Conservation (phyloP, 192 early-diverging fungal species). For the Backusella morwellensis region DNA sequence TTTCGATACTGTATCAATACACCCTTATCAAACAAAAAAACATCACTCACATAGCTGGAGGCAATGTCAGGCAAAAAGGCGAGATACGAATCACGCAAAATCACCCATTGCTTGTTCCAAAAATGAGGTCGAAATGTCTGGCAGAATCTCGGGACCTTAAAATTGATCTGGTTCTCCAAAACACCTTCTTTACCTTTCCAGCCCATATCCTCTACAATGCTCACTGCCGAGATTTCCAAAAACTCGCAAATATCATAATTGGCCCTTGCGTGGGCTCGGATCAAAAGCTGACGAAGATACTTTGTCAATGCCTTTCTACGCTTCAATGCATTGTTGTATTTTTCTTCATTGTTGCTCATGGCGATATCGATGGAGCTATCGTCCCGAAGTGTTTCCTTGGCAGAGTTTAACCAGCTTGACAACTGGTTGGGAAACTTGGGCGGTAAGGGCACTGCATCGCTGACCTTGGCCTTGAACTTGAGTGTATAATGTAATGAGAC, state of each 20-base stretch:
- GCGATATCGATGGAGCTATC: slow-evolving; percentile 10
- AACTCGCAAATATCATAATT: slow-evolving; percentile 75
- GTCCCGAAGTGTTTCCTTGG: slow-evolving; percentile 14
- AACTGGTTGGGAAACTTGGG: slow-evolving; percentile 36
- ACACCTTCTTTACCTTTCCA: slow-evolving; percentile 86
- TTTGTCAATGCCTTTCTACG: slow-evolving; percentile 56
- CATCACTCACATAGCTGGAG: slow-evolving; percentile 40
- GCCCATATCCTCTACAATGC: slow-evolving; percentile 73
- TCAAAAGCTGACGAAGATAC: slow-evolving; percentile 59
- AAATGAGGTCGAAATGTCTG: slow-evolving; percentile 11
- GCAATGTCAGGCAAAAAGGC: slow-evolving; percentile 49
- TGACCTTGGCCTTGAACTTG: slow-evolving; percentile 34
- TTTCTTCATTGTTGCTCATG: slow-evolving; percentile 24
- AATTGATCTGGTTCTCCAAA: slow-evolving; percentile 62
- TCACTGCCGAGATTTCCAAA: slow-evolving; percentile 71
- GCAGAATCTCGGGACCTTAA: slow-evolving; percentile 27
- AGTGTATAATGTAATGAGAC: slow-evolving; percentile 62
- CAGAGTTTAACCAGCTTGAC: slow-evolving; percentile 13
- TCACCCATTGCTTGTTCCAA: slow-evolving; percentile 73
- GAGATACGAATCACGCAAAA: slow-evolving; percentile 68
- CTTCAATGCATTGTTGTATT: slow-evolving; percentile 44
- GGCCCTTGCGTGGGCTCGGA: slow-evolving; percentile 60
- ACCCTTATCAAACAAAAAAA: slow-evolving; percentile 51
- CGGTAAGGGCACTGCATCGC: slow-evolving; percentile 33
- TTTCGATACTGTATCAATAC: slow-evolving; percentile 26